These are phyloP conservation scores for Zea luxurians DNA, from an alignment of 176 grass and related monocot species.

Conservation along the genomic window DNA sequence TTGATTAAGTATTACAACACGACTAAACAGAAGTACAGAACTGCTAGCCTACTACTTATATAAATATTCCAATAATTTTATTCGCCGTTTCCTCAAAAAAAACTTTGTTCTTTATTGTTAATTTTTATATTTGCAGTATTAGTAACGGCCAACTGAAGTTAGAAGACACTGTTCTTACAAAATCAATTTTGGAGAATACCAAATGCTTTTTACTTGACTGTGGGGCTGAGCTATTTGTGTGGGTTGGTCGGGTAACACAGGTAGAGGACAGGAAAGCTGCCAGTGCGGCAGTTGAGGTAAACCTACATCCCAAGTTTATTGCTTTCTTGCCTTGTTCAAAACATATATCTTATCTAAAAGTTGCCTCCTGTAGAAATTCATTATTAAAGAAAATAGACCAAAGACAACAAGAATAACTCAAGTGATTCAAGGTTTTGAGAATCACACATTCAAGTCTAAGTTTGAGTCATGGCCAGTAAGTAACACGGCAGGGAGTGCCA, in stretches of 20 bases:
- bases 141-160: slow-evolving; percentile 74
- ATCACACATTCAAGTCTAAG: slow-evolving; percentile 76
- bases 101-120: neutral
- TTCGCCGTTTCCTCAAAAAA: neutral
- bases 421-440: slow-evolving; percentile 92
- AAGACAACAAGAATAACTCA: slow-evolving; percentile 67
- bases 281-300: slow-evolving; percentile 89
- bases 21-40: no score
- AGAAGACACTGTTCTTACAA: slow-evolving; percentile 68
- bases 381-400: slow-evolving; percentile 69
- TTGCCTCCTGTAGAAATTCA: slow-evolving; percentile 60
- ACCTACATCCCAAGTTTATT: neutral
- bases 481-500: slow-evolving; percentile 45
- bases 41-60: no score
- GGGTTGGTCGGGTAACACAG: slow-evolving; percentile 95
- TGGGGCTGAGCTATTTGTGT: slow-evolving; percentile 88
- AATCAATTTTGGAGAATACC: slow-evolving; percentile 83
- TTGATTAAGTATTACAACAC: no score
- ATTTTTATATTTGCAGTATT: slow-evolving; percentile 64
- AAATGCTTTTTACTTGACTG: slow-evolving; percentile 97
- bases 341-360: slow-evolving; percentile 16
- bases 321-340: slow-evolving; percentile 29
- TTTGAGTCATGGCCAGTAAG: slow-evolving; percentile 85
- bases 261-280: slow-evolving; percentile 92
- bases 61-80: neutral